phyloP scores from a whole-genome alignment of 805 yeast genomes.

The Monosporozyma solicola region DNA sequence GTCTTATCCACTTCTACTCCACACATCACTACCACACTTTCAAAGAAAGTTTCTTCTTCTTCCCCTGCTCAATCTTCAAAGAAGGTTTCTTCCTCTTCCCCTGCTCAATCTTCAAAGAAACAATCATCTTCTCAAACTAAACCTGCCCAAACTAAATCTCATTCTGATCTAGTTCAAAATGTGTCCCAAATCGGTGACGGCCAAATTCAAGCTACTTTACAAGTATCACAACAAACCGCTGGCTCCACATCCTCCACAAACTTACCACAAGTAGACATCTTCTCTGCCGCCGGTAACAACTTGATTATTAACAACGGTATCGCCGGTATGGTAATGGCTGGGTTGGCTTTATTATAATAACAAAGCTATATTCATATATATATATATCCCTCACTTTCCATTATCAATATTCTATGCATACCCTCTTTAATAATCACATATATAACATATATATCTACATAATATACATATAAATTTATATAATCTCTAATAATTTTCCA shows the following conservation, averaged over 20 bases:
- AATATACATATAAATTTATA: too few species aligned
- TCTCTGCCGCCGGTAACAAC: constrained; percentile 13
- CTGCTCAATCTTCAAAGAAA: not conserved
- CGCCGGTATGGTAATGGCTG: constrained; percentile 1
- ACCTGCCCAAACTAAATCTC: not conserved
- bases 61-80: not conserved
- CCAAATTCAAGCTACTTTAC: not conserved
- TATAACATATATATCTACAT: not conserved
- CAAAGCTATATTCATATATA: too few species aligned
- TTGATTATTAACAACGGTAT: not conserved
- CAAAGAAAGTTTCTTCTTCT: not conserved
- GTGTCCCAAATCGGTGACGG: not conserved
- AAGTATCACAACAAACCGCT: not conserved
- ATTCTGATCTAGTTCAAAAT: not conserved
- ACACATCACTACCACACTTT: constrained; percentile 27
- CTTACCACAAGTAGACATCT: constrained; percentile 3
- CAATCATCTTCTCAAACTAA: not conserved
- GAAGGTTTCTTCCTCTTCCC: not conserved
- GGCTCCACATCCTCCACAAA: not conserved
- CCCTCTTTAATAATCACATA: not conserved
- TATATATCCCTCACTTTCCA: not conserved
- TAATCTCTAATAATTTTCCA: too few species aligned
- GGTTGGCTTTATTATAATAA: not conserved
- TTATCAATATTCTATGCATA: not conserved
- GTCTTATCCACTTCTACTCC: constrained; percentile 33